Conservation (phyloP, 768 basidiomycete genomes). For the Clathrus columnatus region DNA sequence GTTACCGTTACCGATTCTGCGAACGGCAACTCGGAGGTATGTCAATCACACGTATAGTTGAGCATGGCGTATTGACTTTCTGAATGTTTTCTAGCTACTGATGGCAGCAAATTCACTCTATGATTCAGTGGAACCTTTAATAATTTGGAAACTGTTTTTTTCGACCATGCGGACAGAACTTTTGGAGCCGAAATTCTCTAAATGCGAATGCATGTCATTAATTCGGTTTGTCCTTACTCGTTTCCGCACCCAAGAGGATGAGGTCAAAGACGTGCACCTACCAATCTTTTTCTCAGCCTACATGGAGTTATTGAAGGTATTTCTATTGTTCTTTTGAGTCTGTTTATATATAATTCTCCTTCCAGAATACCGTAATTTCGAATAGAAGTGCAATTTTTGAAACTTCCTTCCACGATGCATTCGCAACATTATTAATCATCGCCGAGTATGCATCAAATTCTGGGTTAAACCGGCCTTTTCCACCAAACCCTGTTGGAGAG, state of each 20-base stretch:
- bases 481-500: slow-evolving; percentile 19
- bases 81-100: slow-evolving; percentile 31
- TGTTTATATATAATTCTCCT: not conserved
- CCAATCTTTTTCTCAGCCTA: slow-evolving; percentile 70
- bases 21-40: slow-evolving; percentile 55
- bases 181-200: not conserved
- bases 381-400: not conserved
- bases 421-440: slow-evolving; percentile 47
- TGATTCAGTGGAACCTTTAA: slow-evolving; percentile 84
- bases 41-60: slow-evolving; percentile 15
- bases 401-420: not conserved
- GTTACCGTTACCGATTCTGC: slow-evolving; percentile 40
- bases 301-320: slow-evolving; percentile 40
- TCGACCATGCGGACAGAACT: slow-evolving; percentile 48
- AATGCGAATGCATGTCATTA: slow-evolving; percentile 54
- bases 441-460: slow-evolving; percentile 41
- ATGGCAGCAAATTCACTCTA: slow-evolving; percentile 85
- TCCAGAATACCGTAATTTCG: not conserved
- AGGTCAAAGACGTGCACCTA: slow-evolving; percentile 69
- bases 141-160: slow-evolving; percentile 78
- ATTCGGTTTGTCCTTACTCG: slow-evolving; percentile 62
- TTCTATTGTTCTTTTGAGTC: not conserved
- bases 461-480: slow-evolving; percentile 42
- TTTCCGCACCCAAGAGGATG: slow-evolving; percentile 67
- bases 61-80: not conserved